Evolutionary conservation across 2,329 filamentous ascomycete genomes (phyloP), one percentile per base, ranked within the genome.

Genomic region (Paraconiothyrium sp.): DNA sequence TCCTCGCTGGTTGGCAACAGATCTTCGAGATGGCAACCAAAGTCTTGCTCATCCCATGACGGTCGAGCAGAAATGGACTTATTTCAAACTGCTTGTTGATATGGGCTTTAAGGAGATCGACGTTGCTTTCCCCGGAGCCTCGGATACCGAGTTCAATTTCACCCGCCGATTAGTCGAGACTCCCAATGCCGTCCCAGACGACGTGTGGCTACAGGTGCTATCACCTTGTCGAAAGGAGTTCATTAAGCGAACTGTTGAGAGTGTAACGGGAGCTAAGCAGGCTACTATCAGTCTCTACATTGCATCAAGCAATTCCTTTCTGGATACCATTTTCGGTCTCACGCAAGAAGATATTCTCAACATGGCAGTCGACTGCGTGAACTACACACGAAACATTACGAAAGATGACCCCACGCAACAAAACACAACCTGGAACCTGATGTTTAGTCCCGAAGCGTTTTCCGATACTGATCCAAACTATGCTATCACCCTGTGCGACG

Each of bases 91-190:
- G 93, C 88, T 98, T 57, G 88, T 90, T 73, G 89, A 94, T 63
- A 86, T 97, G 52, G 94, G 94, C 71, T 98, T 96, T 86, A 98
- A 97, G 82, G 94, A 98, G 82, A 97, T 98, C 68, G 94, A 98
- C 78, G 91, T 97, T 20, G 95, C 93, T 4, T 98, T 97, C 81
- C 94, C 94, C 52, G 96, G 93, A 0, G 93, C 94, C 13, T 97
- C 93, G 41, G 91, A 97, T 77, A 97, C 92, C 73, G 94, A 98
- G 82, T 98, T 94, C 83, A 92, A 97, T 83, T 98, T 98, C 76
- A 97, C 93, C 43, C 87, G 93, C 68, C 89, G 90, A 73, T 84
- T 98, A 69, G 88, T 97, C 66, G 90, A 96, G 72, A 97, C 93
- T 1, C 92, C 92, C 11, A 92, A 92, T 41, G 85, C 89, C 13